Percentiles rank a stretch among this genome's conserved stretches.
phyloP scores from a whole-genome alignment of 208 protist species.

The Leishmania tarentolae region DNA sequence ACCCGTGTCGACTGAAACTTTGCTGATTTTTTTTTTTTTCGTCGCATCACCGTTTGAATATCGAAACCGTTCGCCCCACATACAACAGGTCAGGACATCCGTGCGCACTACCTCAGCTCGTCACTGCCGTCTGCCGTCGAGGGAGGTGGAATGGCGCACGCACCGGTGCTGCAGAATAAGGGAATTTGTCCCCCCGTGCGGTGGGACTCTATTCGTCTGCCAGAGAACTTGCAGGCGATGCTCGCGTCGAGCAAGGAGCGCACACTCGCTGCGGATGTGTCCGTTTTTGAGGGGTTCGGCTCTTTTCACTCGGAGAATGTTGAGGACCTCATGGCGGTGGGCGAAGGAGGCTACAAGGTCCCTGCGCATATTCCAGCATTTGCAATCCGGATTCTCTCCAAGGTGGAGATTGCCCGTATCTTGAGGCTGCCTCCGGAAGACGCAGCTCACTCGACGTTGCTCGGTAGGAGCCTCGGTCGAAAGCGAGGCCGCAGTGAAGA shows the following conservation, averaged over 20 bases:
- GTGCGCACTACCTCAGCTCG: no score
- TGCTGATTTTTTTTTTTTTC: background rate
- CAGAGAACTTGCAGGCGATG: slow-evolving; percentile 23
- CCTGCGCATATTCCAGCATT: slow-evolving; percentile 51
- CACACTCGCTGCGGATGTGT: slow-evolving; percentile 34
- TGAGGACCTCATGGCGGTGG: slow-evolving; percentile 70
- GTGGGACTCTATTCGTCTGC: slow-evolving; percentile 42
- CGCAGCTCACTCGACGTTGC: background rate
- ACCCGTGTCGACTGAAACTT: background rate
- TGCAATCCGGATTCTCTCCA: slow-evolving; percentile 47
- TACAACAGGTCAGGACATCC: background rate
- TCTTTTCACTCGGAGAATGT: slow-evolving; percentile 93
- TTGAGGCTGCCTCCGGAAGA: background rate
- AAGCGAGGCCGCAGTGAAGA: slow-evolving; percentile 17
- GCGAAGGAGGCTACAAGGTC: slow-evolving; percentile 45
- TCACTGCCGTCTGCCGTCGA: background rate
- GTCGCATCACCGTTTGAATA: background rate
- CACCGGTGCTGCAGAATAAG: background rate
- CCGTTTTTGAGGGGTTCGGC: slow-evolving; percentile 87
- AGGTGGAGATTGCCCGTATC: slow-evolving; percentile 33
- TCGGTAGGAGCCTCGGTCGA: background rate
- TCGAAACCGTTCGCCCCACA: background rate
- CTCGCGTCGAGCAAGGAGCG: slow-evolving; percentile 35
- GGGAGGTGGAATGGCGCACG: slow-evolving; percentile 2
- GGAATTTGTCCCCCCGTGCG: slow-evolving; percentile 20